Evolutionary conservation across 768 basidiomycete genomes (phyloP).

Genomic region (Tricholoma flavovirens): DNA sequence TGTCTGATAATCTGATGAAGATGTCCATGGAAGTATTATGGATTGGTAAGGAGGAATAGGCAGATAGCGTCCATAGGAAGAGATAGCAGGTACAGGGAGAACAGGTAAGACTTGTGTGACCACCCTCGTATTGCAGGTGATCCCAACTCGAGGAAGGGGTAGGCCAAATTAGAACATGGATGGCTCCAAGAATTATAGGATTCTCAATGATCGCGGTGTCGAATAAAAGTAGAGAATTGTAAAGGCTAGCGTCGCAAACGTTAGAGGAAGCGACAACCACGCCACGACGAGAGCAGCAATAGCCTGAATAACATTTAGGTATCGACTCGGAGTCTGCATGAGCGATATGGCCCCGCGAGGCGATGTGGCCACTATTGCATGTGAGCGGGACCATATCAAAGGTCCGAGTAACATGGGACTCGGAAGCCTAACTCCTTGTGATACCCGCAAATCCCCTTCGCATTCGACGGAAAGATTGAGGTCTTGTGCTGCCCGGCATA

Average conservation of each 20-base stretch:
- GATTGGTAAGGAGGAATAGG: not conserved
- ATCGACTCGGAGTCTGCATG: conserved; percentile 2
- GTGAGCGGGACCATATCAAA: not conserved
- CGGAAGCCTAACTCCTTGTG: conserved; percentile 1
- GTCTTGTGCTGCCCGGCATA: conserved; percentile 26
- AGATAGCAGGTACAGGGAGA: not conserved
- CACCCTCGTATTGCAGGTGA: not conserved
- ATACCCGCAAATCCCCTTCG: conserved; percentile 17
- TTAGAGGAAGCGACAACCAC: conserved; percentile 28
- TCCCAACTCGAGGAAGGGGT: not conserved
- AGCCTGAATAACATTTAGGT: conserved; percentile 14
- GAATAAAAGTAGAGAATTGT: conserved; percentile 38
- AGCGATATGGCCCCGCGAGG: not conserved
- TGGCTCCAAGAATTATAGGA: conserved; percentile 16
- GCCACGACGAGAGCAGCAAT: conserved; percentile 21
- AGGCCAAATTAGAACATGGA: not conserved
- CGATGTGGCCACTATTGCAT: not conserved
- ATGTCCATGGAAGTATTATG: not conserved
- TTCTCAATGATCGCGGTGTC: conserved; percentile 28
- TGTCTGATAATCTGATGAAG: not conserved
- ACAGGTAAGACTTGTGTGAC: too few relatives aligned
- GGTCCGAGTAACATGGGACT: not conserved
- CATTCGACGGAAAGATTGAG: conserved; percentile 27
- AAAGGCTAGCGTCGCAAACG: conserved; percentile 31
- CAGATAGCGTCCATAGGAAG: not conserved